phyloP scores from a whole-genome alignment of 2,329 filamentous ascomycete species.

The Madurella mycetomatis region DNA sequence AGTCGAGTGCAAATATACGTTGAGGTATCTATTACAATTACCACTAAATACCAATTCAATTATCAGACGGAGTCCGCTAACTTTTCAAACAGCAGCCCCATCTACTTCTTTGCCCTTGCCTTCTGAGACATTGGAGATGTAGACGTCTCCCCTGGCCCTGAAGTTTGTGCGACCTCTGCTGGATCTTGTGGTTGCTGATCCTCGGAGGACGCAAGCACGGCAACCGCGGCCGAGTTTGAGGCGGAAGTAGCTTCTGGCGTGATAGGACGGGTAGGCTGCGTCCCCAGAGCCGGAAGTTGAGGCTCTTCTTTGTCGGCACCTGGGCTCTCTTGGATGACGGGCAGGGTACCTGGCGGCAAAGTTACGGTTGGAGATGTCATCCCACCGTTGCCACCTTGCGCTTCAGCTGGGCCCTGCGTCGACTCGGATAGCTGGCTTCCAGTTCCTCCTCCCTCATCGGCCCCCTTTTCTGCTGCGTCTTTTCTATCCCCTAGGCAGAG shows the following conservation, averaged over 20 bases:
- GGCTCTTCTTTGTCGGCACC: background rate
- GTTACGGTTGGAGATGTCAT: too few relatives aligned
- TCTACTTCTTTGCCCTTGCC: conserved; percentile 13
- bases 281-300: conserved; percentile 11
- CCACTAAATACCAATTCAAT: background rate
- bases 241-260: conserved; percentile 2
- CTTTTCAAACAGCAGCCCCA: background rate
- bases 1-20: background rate
- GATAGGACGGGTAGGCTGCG: background rate
- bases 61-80: background rate
- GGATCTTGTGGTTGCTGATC: background rate
- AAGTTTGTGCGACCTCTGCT: background rate
- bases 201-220: conserved; percentile 13
- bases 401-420: background rate
- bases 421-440: background rate
- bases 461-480: background rate
- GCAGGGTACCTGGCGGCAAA: conserved; percentile 5
- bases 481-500: background rate
- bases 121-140: conserved; percentile 1
- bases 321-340: conserved; percentile 12
- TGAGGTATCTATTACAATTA: conserved; percentile 20
- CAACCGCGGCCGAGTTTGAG: conserved; percentile 5
- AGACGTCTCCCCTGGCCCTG: background rate
- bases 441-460: conserved; percentile 6
- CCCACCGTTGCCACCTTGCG: background rate